Evolutionary conservation across 2,329 filamentous ascomycete genomes (phyloP).

Genomic region (Lasiodiplodia gonubiensis): DNA sequence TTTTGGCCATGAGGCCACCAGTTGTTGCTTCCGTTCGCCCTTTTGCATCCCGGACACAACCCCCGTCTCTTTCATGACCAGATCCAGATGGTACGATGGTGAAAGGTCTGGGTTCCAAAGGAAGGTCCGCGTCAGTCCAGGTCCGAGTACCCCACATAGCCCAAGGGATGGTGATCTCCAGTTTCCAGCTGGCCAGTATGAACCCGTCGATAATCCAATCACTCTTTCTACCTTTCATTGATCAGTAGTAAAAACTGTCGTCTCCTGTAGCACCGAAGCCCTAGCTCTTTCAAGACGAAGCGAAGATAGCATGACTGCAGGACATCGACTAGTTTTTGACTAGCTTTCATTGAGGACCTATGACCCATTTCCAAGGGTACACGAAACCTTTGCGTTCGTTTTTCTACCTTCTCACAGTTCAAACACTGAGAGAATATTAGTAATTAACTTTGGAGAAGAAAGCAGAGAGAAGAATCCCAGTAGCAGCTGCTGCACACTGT

Average conservation of each 20-base stretch:
- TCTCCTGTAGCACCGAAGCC: neutral
- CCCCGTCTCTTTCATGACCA: neutral
- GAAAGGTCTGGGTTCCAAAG: too few species aligned
- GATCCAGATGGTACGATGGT: too few species aligned
- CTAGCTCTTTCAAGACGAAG: constrained; percentile 6
- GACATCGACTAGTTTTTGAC: neutral
- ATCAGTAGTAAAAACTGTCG: neutral
- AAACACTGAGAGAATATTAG: neutral
- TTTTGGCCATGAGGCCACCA: neutral
- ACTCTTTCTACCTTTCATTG: neutral
- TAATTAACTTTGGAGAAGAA: neutral
- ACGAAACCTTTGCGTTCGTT: too few species aligned
- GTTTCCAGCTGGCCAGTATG: neutral
- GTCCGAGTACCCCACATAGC: neutral
- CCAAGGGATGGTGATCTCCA: neutral
- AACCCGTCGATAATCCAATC: neutral
- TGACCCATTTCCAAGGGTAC: neutral
- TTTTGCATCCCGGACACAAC: neutral
- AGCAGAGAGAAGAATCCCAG: neutral
- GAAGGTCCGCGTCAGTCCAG: neutral
- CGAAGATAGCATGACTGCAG: neutral
- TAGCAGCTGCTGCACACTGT: neutral
- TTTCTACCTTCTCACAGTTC: neutral
- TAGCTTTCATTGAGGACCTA: neutral
- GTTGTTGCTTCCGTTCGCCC: neutral